A percentile compares a stretch with the other conserved stretches of the same genome.
These are phyloP conservation scores for Diplogelasinospora grovesii DNA, from an alignment of 495 filamentous ascomycete species.

Conservation along the genomic window DNA sequence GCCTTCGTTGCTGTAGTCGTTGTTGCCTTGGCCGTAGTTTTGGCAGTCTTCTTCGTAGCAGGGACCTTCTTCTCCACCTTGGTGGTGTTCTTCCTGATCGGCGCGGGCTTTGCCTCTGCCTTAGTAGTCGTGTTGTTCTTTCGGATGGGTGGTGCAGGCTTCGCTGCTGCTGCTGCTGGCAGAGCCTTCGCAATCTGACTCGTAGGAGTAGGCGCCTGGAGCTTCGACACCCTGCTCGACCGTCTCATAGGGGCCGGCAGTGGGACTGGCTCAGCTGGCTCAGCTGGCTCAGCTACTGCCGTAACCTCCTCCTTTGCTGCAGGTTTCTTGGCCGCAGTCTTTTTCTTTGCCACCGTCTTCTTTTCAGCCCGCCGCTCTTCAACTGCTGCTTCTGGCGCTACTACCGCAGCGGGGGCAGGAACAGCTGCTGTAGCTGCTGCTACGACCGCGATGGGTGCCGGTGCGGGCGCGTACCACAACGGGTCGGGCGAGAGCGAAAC, in stretches of 20 bases:
- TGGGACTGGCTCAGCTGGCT: too few species aligned
- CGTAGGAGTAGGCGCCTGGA: constrained; percentile 17
- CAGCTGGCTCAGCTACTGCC: too few species aligned
- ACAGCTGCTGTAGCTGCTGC: too few species aligned
- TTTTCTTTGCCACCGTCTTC: not conserved
- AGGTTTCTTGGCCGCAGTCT: not conserved
- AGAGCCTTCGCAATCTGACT: constrained; percentile 8
- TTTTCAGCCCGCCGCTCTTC: too few species aligned
- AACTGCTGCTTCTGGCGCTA: not conserved
- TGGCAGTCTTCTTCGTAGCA: not conserved
- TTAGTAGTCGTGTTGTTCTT: not conserved
- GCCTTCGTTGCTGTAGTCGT: not conserved
- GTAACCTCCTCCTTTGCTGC: not conserved
- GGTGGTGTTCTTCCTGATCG: not conserved
- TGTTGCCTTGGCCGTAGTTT: not conserved
- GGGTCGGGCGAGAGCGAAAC: too few species aligned
- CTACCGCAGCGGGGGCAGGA: not conserved
- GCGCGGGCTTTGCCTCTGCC: not conserved
- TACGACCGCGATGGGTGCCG: too few species aligned
- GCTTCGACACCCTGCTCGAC: constrained; percentile 17
- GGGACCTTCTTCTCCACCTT: constrained; percentile 2
- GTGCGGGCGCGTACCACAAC: too few species aligned
- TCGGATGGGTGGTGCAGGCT: constrained; percentile 1
- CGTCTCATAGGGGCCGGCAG: constrained; percentile 4
- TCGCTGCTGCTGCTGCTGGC: constrained; percentile 1